Evolutionary conservation across 805 yeast genomes (phyloP), one percentile per base, ranked within the genome.

Genomic region (Metschnikowia gruessii): DNA sequence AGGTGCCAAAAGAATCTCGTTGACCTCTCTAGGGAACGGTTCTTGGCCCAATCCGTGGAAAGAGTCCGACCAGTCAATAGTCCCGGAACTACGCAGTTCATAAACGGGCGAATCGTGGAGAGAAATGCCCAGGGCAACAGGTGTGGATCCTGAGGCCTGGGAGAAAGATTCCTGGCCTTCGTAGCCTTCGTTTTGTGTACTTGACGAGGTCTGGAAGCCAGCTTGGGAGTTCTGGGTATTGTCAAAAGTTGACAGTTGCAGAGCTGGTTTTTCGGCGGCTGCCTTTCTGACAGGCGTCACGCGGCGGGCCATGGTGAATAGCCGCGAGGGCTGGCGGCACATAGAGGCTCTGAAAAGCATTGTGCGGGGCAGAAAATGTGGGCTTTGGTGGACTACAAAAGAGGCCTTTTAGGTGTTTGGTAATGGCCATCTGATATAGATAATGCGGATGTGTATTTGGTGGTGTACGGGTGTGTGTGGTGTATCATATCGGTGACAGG

Each of bases 21-120:
- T 82, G 0, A 82, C 74, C 34, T 80, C 79, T 13, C 72, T 72
- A 3, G 82, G 68, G 58, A 94, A 92, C 1, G 97, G 84, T n/a
- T 75, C 79, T 3, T 80, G 69, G 5, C 96, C 96, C 29, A 94
- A 69, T 0, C 98, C 98, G 56, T 80, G 85, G 71, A 84, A 94
- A 2, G 96, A 87, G 21, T 79, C 83, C 11, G 91, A 76, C 98
- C 98, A 94, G 64, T 92, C 82, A 34, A 75, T 68, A 1, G 50
- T 44, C n/a, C 38, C 46, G 15, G 62, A 61, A 13, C 56, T 57
- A 1, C 45, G 50, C 16, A 49, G 48, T 9, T 51, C 43, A 28
- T 48, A 47, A 1, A 54, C 40, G 2, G 68, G 68, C 16, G 62
- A 42, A 41, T 64, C 69, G 16, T 56, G 50, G 32, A 63, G 54